Conservation (phyloP, 2,329 filamentous ascomycete genomes). For the Emmonsiellopsis sp. region DNA sequence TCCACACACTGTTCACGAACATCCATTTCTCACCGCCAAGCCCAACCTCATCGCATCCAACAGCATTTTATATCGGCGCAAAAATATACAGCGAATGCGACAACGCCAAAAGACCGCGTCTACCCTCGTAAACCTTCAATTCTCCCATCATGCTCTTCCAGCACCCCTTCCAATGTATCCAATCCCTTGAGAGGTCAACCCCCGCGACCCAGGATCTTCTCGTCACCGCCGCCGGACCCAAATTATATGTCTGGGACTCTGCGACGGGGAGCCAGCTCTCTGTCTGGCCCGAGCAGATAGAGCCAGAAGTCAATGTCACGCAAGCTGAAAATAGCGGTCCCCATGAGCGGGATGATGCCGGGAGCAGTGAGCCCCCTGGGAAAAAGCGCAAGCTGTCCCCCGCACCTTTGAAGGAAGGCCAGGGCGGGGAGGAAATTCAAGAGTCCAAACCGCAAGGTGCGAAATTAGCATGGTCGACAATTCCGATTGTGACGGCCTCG, state of each 20-base stretch:
- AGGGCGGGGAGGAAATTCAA: slow-evolving; percentile 16
- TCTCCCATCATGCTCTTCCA: slow-evolving; percentile 26
- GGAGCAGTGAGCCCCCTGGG: slow-evolving; percentile 29
- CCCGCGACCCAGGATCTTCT: slow-evolving; percentile 41
- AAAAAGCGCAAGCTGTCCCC: slow-evolving; percentile 37
- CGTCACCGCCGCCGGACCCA: slow-evolving; percentile 64
- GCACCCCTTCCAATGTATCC: slow-evolving; percentile 57
- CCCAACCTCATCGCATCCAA: not conserved
- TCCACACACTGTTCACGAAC: too few species aligned
- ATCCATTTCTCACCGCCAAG: not conserved
- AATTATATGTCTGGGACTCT: slow-evolving; percentile 59
- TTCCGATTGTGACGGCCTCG: slow-evolving; percentile 61
- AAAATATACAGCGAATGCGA: not conserved
- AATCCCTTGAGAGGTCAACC: slow-evolving; percentile 24
- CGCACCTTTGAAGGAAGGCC: slow-evolving; percentile 14
- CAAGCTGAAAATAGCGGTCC: not conserved
- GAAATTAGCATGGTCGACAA: slow-evolving; percentile 42
- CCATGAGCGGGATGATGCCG: slow-evolving; percentile 2
- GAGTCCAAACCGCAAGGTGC: slow-evolving; percentile 8
- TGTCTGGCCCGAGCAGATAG: slow-evolving; percentile 43
- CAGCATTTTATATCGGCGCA: not conserved
- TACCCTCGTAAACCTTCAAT: not conserved
- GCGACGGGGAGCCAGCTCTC: slow-evolving; percentile 50
- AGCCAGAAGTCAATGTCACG: not conserved
- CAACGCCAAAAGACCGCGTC: not conserved